These are phyloP conservation scores for Pistacia integerrima DNA, from an alignment of 345 rosid genomes.

Conservation along the genomic window DNA sequence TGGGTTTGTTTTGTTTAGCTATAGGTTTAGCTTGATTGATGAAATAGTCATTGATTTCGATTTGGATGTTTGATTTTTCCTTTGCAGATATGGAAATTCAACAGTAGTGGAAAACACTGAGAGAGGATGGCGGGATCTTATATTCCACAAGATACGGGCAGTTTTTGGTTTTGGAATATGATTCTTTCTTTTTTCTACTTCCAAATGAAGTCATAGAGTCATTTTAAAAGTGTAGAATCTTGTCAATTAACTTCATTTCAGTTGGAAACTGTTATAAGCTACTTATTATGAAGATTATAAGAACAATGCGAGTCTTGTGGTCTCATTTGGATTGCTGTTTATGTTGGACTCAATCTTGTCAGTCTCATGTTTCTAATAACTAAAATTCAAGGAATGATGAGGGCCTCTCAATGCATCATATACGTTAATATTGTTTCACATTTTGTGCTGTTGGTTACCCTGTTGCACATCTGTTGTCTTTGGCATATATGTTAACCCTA, in stretches of 20 bases:
- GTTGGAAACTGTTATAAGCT: neutral
- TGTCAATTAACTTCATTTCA: neutral
- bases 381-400: neutral
- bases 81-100: constrained; percentile 88
- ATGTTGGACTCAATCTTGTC: neutral
- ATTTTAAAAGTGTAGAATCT: constrained; percentile 12
- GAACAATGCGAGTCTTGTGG: constrained; percentile 4
- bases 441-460: neutral
- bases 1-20: neutral
- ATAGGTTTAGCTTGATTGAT: neutral
- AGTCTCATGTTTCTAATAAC: neutral
- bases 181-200: constrained; percentile 9
- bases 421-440: neutral
- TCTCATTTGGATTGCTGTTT: constrained; percentile 7
- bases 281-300: neutral
- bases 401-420: neutral
- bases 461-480: neutral
- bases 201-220: neutral
- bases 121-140: constrained; percentile 96
- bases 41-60: neutral
- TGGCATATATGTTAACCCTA: neutral
- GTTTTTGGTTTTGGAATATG: constrained; percentile 87
- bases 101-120: constrained; percentile 94
- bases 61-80: constrained; percentile 16
- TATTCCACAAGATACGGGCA: constrained; percentile 84